Percentiles rank a stretch among this genome's conserved stretches.
These are phyloP conservation scores for Tuber brumale DNA, from an alignment of 495 filamentous ascomycete species.

Conservation along the genomic window DNA sequence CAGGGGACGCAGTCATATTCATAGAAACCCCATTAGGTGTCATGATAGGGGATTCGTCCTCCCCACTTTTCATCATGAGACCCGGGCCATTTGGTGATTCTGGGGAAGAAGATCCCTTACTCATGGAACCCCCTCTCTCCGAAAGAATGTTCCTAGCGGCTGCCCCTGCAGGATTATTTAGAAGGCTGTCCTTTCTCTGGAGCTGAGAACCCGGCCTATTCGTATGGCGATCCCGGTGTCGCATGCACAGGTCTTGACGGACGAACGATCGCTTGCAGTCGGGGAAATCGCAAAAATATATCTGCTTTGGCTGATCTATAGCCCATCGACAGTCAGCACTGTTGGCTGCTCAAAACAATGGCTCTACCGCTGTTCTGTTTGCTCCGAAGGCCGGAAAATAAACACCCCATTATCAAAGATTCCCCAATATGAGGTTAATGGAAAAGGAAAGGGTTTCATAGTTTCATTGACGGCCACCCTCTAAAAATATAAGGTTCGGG, in stretches of 20 bases:
- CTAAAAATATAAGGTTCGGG: background rate
- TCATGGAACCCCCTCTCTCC: constrained; percentile 33
- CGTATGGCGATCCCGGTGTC: constrained; percentile 93
- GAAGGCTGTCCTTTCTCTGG: constrained; percentile 75
- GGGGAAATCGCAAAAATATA: constrained; percentile 90
- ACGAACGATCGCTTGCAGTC: constrained; percentile 89
- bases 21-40: constrained; percentile 29
- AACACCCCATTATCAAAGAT: background rate
- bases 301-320: constrained; percentile 77
- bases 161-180: constrained; percentile 49
- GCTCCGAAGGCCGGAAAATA: background rate
- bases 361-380: background rate
- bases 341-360: constrained; percentile 10
- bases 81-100: constrained; percentile 46
- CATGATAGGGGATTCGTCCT: constrained; percentile 42
- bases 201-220: constrained; percentile 80
- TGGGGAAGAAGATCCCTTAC: constrained; percentile 36
- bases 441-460: constrained; percentile 7
- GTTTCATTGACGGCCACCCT: background rate
- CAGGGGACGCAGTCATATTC: constrained; percentile 32
- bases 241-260: constrained; percentile 84
- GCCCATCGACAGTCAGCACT: constrained; percentile 32
- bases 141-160: constrained; percentile 33
- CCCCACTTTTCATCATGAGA: constrained; percentile 45
- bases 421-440: constrained; percentile 12